A percentile compares a stretch with the other conserved stretches of the same genome.
phyloP scores from a whole-genome alignment of 352 stramenopile genomes.

The Globisporangium lucens region DNA sequence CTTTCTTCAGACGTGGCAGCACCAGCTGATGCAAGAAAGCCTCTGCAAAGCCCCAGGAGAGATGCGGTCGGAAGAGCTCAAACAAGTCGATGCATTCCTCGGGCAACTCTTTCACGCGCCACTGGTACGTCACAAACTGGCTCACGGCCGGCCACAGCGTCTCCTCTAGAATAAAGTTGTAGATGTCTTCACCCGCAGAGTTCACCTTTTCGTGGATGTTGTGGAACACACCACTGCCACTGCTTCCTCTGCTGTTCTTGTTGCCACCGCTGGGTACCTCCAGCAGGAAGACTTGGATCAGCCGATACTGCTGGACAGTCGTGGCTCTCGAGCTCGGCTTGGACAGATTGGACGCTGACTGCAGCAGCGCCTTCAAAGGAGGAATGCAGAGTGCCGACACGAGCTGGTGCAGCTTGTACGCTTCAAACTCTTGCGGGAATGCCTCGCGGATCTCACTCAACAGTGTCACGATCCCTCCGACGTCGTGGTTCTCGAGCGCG shows the following conservation, averaged over 20 bases:
- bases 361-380: constrained; percentile 47
- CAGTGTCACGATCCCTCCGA: constrained; percentile 40
- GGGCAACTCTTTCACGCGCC: constrained; percentile 41
- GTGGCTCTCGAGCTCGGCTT: constrained; percentile 9
- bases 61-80: constrained; percentile 42
- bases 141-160: constrained; percentile 63
- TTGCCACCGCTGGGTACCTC: constrained; percentile 25
- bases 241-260: neutral
- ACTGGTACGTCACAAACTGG: constrained; percentile 68
- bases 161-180: constrained; percentile 80
- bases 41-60: constrained; percentile 45
- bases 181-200: constrained; percentile 56
- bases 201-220: constrained; percentile 66
- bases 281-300: constrained; percentile 61
- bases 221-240: constrained; percentile 35
- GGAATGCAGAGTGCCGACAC: constrained; percentile 67
- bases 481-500: constrained; percentile 20
- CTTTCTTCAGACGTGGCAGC: constrained; percentile 65
- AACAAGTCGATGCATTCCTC: constrained; percentile 41
- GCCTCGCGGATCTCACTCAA: constrained; percentile 39
- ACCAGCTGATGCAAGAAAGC: constrained; percentile 65
- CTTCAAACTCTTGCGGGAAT: constrained; percentile 70
- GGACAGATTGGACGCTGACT: constrained; percentile 30
- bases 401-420: constrained; percentile 67
- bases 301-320: constrained; percentile 46